Conservation (phyloP, 495 filamentous ascomycete genomes). For the Parathielavia hyrcaniae region DNA sequence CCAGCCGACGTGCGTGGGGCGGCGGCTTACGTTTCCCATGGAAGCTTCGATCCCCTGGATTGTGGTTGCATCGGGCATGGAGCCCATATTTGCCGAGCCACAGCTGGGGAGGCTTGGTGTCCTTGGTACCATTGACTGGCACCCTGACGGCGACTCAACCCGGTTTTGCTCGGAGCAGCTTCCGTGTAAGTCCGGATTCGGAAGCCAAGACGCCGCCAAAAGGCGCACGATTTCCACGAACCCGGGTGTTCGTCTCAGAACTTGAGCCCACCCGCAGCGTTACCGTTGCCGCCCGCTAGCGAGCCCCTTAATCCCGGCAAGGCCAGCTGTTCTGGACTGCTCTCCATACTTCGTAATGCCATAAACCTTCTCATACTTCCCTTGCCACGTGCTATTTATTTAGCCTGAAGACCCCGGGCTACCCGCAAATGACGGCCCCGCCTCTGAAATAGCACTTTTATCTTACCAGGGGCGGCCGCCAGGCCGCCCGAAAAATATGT, state of each 20-base stretch:
- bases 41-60: not conserved
- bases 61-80: not conserved
- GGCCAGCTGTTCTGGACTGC: conserved; percentile 2
- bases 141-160: conserved; percentile 4
- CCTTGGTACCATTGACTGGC: not conserved
- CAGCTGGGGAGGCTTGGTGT: not conserved
- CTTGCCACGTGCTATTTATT: conserved; percentile 19
- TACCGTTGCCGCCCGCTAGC: not conserved
- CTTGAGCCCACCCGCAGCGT: not conserved
- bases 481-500: too few relatives aligned
- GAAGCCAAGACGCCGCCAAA: conserved; percentile 19
- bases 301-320: conserved; percentile 11
- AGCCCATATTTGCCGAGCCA: not conserved
- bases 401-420: conserved; percentile 19
- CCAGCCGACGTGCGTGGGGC: conserved; percentile 1
- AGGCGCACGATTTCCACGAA: not conserved
- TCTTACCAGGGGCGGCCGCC: too few relatives aligned
- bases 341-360: too few relatives aligned
- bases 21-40: not conserved
- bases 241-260: conserved; percentile 11
- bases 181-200: conserved; percentile 21
- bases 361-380: not conserved
- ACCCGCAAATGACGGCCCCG: too few relatives aligned
- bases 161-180: conserved; percentile 23
- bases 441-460: too few relatives aligned